These are phyloP conservation scores for Zizania palustris DNA, from an alignment of 202 grass and related monocot species.

Conservation along the genomic window DNA sequence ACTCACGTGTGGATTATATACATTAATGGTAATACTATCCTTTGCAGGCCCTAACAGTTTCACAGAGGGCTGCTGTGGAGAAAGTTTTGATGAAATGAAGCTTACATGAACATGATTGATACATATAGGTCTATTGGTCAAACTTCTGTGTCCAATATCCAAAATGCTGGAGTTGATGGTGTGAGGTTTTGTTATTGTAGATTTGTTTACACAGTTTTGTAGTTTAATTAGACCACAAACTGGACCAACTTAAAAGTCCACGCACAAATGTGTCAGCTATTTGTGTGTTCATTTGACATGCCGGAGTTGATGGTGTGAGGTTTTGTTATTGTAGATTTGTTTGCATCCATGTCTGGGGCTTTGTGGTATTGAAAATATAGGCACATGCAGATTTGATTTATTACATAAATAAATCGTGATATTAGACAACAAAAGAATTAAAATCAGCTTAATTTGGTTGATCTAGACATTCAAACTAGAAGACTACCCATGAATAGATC, in stretches of 20 bases:
- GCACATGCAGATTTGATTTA: too few species aligned
- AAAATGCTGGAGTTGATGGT: neutral
- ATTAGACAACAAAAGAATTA: too few species aligned
- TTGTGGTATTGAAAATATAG: neutral
- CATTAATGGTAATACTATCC: neutral
- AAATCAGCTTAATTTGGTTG: too few species aligned
- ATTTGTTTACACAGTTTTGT: neutral
- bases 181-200: conserved; percentile 37
- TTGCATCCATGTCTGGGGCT: neutral
- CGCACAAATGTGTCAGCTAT: neutral
- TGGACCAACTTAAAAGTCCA: neutral
- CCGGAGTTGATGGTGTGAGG: too few species aligned
- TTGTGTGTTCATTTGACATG: conserved; percentile 1
- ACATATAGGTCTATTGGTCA: neutral
- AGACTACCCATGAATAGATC: too few species aligned
- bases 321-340: too few species aligned
- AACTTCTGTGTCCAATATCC: neutral
- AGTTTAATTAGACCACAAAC: neutral
- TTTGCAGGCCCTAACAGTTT: conserved; percentile 67
- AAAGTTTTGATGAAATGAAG: conserved; percentile 62
- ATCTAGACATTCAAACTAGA: too few species aligned
- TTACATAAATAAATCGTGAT: too few species aligned
- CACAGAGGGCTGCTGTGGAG: conserved; percentile 56
- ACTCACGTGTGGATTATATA: neutral
- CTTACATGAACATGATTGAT: conserved; percentile 41